These are phyloP conservation scores for Leptographium lundbergii DNA, from an alignment of 2,329 filamentous ascomycete species.

Conservation along the genomic window DNA sequence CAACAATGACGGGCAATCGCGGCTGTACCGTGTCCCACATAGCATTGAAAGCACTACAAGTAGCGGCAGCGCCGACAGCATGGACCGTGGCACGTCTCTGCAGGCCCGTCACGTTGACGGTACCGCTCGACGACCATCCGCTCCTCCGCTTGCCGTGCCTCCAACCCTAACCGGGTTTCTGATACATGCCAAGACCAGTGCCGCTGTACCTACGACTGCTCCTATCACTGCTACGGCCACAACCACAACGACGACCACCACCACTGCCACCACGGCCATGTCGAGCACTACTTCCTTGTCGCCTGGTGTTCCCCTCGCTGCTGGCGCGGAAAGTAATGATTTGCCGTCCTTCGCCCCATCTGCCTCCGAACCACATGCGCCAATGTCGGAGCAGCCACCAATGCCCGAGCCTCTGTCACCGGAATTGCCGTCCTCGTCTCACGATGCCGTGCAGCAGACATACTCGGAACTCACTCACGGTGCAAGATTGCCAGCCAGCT, in stretches of 20 bases:
- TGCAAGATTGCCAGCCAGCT: conserved; percentile 17
- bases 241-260: not conserved
- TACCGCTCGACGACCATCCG: conserved; percentile 25
- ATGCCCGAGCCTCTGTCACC: not conserved
- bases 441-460: not conserved
- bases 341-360: not conserved
- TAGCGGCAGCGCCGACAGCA: not conserved
- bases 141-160: conserved; percentile 20
- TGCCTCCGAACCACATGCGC: not conserved
- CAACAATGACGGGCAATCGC: conserved; percentile 34
- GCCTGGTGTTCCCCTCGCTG: not conserved
- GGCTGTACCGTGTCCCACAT: conserved; percentile 37
- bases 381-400: not conserved
- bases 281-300: not conserved
- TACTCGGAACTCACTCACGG: not conserved
- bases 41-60: not conserved
- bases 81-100: not conserved
- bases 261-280: not conserved
- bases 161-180: conserved; percentile 7
- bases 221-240: not conserved
- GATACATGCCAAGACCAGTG: conserved; percentile 6
- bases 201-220: conserved; percentile 4
- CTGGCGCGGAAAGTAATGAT: not conserved
- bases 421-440: not conserved
- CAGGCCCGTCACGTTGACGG: conserved; percentile 29